Evolutionary conservation across 148 eudicot genomes (phyloP).

Genomic region (Cornus suecica): DNA sequence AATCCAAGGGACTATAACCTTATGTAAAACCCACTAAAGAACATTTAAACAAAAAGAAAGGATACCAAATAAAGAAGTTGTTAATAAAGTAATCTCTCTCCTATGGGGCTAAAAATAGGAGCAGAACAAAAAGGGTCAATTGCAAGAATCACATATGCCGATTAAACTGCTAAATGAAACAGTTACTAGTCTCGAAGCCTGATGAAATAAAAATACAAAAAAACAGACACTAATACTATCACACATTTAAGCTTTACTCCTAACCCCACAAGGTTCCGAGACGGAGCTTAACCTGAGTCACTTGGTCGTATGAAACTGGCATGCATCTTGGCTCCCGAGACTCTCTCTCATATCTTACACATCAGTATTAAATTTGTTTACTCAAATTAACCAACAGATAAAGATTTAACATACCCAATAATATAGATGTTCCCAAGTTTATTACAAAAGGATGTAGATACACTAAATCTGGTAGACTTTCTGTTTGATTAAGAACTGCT

Average conservation of each 20-base stretch:
- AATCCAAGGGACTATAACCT: background rate
- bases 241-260: background rate
- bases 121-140: background rate
- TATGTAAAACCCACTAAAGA: background rate
- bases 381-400: background rate
- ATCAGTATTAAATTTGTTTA: background rate
- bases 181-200: background rate
- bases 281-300: too few relatives aligned
- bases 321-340: too few relatives aligned
- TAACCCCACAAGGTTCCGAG: too few relatives aligned
- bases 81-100: background rate
- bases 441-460: background rate
- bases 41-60: background rate
- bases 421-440: background rate
- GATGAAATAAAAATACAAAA: background rate
- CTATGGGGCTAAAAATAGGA: background rate
- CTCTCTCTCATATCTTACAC: background rate
- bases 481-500: too few relatives aligned
- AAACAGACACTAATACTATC: background rate
- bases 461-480: background rate
- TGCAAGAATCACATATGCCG: background rate
- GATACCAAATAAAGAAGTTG: background rate
- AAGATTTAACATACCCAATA: background rate
- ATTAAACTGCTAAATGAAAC: background rate
- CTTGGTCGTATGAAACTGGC: too few relatives aligned